Conservation (phyloP, 1,139 yeast genomes). For the Hansenula lynferdii region DNA sequence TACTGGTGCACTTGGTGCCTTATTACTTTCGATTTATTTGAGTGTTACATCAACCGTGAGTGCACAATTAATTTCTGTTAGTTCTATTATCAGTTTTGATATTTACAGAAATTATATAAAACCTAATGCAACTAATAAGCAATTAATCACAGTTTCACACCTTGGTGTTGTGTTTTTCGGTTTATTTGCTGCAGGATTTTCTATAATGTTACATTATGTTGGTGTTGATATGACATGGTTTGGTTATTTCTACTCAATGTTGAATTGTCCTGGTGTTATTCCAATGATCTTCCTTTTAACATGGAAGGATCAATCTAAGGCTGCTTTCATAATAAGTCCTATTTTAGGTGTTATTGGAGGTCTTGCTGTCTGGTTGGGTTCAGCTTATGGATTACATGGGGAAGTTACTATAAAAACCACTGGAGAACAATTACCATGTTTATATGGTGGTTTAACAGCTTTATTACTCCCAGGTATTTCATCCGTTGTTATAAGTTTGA, state of each 20-base stretch:
- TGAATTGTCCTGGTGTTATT: constrained; percentile 33
- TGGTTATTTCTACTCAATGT: constrained; percentile 31
- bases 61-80: constrained; percentile 48
- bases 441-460: constrained; percentile 31
- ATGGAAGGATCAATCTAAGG: constrained; percentile 36
- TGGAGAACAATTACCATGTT: constrained; percentile 32
- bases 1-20: constrained; percentile 42
- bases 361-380: constrained; percentile 41
- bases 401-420: constrained; percentile 23
- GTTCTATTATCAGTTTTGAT: constrained; percentile 44
- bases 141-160: constrained; percentile 40
- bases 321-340: constrained; percentile 40
- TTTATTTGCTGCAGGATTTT: constrained; percentile 43
- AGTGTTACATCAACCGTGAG: constrained; percentile 50
- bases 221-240: constrained; percentile 45
- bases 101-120: constrained; percentile 42
- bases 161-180: constrained; percentile 39
- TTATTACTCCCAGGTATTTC: constrained; percentile 30
- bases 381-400: constrained; percentile 14
- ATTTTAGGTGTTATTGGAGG: constrained; percentile 42
- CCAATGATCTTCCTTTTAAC: constrained; percentile 31
- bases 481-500: constrained; percentile 25
- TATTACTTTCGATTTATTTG: constrained; percentile 42
- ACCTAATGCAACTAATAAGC: constrained; percentile 42
- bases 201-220: constrained; percentile 46